Base-by-base conservation (phyloP, 257 asterid genomes). In the Penstemon newberryi region DNA sequence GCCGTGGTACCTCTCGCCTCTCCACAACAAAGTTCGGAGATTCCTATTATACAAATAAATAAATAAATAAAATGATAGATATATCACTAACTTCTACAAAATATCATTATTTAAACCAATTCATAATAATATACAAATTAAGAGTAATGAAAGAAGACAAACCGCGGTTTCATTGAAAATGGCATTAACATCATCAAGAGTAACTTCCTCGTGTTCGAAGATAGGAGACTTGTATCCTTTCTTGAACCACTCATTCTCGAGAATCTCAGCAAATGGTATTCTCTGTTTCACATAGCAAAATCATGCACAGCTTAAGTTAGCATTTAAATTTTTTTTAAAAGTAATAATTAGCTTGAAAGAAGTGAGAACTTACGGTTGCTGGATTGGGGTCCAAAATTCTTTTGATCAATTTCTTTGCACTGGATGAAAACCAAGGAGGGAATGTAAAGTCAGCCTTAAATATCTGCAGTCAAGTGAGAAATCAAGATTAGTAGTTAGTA, bases 211-310 rank as follows among this genome's bases (percentile, higher is more conserved):
- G n/a, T 80, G 87, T 65, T 86, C 89, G 59, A 90, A 93, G 40
- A 75, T 58, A 1, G 99, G 95, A 38, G 90, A 78, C 71, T 82
- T 86, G 78, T 87, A 90, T 63, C 97, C 99, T 78, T 90, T 93
- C 85, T 85, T 93, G 84, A 93, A 93, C 99, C 99, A 93, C 63
- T 93, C 99, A 63, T 85, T 88, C 78, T 85, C 86, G 53, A 93
- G 85, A 60, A 93, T 73, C 85, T 90, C 91, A 6, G 80, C 56
- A 60, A 85, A 78, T n/a, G 91, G 88, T 44, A 93, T 90, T 7
- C 99, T 88, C 99, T 93, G 92, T 79, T 68, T 65, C 67, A 69
- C 4, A 62, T 10, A 39, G 70, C 52, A 58, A 69, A 63, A 66
- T 59, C 11, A 68, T 37, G 25, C 7, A 10, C 5, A 7, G 39